Base-by-base conservation (phyloP, 2,329 filamentous ascomycete species). In the Neopestalotiopsis sp. region DNA sequence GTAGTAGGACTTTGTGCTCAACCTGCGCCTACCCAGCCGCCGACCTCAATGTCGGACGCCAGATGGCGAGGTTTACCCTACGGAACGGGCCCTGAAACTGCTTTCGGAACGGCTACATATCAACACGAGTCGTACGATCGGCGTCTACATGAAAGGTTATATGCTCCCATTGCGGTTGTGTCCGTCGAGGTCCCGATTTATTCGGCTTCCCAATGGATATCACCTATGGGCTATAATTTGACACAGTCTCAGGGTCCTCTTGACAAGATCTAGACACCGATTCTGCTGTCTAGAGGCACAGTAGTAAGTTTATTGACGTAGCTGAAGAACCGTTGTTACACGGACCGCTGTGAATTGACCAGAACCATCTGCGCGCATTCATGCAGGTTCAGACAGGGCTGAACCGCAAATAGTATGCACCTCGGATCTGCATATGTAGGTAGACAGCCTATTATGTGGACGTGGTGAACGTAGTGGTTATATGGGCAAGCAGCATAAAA, bases 391-490 rank as follows among this genome's bases (percentile, higher is more conserved):
- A 20, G 24, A 52, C 45, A 52, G 45, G 45, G 45, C 45, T 52
- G 45, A 52, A 52, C 45, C 45, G 45, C 45, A 52, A 52, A 52
- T 52, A 52, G 45, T 52, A 52, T 52, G 45, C 45, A 52, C 45
- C 45, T 52, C 45, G 45, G 45, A 52, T 52, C 45, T 24, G 45
- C 45, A 52, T 52, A 52, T 52, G 45, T 52, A 52, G 24, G 10
- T 38, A 52, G 45, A 7, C 45, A n/a, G 45, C 45, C 45, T 52
- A 52, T 52, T 52, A 52, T 52, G 45, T 52, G 45, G 45, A 52
- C 45, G 45, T 52, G 45, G n/a, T 20, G 45, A 52, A 52, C 45
- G 45, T 24, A n/a, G 45, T 17, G 45, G 45, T 24, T n/a, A n/a
- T 52, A 52, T 52, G 45, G 45, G 45, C 45, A 52, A 52, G 20